Conservation (phyloP, 805 yeast genomes). For the Wickerhamomyces strasburgensis region DNA sequence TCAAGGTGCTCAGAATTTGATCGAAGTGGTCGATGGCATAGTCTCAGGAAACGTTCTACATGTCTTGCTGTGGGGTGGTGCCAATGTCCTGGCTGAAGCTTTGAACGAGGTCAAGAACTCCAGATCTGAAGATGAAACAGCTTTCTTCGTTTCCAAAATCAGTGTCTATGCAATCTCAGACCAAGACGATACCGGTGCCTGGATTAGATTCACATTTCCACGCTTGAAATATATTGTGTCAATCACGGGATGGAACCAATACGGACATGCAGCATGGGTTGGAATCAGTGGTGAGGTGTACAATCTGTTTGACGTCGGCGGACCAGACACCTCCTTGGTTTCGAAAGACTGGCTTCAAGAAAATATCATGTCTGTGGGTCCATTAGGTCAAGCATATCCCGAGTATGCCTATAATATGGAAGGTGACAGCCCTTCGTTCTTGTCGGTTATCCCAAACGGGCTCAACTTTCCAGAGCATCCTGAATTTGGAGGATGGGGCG, state of each 20-base stretch:
- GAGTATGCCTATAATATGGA: slow-evolving; percentile 25
- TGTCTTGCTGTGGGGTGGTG: slow-evolving; percentile 30
- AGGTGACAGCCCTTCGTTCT: slow-evolving; percentile 29
- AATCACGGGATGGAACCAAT: slow-evolving; percentile 26
- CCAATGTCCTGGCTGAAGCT: slow-evolving; percentile 29
- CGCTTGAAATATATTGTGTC: slow-evolving; percentile 24
- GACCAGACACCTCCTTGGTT: slow-evolving; percentile 24
- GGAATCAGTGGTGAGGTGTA: slow-evolving; percentile 28
- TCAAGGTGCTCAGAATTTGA: slow-evolving; percentile 24
- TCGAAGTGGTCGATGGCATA: slow-evolving; percentile 22
- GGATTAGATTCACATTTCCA: slow-evolving; percentile 29
- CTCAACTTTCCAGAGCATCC: slow-evolving; percentile 27
- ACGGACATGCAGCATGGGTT: slow-evolving; percentile 28
- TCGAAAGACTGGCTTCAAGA: slow-evolving; percentile 24
- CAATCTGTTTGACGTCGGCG: slow-evolving; percentile 23
- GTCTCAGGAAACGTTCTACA: slow-evolving; percentile 16
- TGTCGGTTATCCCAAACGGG: slow-evolving; percentile 28
- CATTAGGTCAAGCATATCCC: slow-evolving; percentile 26
- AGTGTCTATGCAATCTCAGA: slow-evolving; percentile 28
- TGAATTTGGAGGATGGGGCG: slow-evolving; percentile 33
- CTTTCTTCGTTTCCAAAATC: slow-evolving; percentile 16
- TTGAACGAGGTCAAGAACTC: slow-evolving; percentile 20
- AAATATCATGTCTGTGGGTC: slow-evolving; percentile 23
- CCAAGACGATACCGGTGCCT: slow-evolving; percentile 30
- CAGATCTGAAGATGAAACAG: slow-evolving; percentile 14